Conservation (phyloP, 495 filamentous ascomycete genomes). For the Endocarpon pusillum region DNA sequence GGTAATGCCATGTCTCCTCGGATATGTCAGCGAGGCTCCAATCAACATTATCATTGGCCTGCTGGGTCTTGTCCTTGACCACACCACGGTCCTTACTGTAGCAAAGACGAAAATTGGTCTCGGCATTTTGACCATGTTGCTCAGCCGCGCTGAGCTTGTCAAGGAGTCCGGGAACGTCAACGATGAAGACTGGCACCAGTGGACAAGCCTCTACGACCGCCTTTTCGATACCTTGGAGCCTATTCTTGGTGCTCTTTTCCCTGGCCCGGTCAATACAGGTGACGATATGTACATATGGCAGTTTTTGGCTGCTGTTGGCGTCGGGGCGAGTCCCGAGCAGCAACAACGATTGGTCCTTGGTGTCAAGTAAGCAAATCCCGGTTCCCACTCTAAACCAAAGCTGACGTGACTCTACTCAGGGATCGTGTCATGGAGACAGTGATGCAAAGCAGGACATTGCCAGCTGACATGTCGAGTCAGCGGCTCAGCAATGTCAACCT, state of each 20-base stretch:
- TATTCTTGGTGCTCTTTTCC: constrained; percentile 68
- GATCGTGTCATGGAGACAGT: constrained; percentile 97
- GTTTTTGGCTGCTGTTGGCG: constrained; percentile 84
- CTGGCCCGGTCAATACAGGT: constrained; percentile 58
- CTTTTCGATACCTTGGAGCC: constrained; percentile 82
- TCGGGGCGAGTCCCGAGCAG: constrained; percentile 79
- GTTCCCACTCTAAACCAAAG: background rate
- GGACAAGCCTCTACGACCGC: constrained; percentile 64
- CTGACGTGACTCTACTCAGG: constrained; percentile 21
- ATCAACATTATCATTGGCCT: constrained; percentile 81
- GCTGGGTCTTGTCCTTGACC: constrained; percentile 64
- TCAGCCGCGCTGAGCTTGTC: constrained; percentile 83
- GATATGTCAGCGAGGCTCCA: constrained; percentile 76
- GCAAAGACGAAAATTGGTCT: constrained; percentile 73
- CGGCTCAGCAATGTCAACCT: constrained; percentile 85
- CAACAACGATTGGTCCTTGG: constrained; percentile 86
- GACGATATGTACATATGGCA: constrained; percentile 97
- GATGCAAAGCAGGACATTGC: constrained; percentile 67
- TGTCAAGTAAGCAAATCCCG: constrained; percentile 52
- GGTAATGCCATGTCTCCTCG: constrained; percentile 79
- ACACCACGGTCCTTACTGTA: constrained; percentile 60
- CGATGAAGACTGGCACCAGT: constrained; percentile 64
- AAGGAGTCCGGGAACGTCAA: constrained; percentile 55
- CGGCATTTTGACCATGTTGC: constrained; percentile 82
- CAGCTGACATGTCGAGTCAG: constrained; percentile 61